Evolutionary conservation across 176 grass and related monocot species (phyloP).

Genomic region (Poa pratensis): DNA sequence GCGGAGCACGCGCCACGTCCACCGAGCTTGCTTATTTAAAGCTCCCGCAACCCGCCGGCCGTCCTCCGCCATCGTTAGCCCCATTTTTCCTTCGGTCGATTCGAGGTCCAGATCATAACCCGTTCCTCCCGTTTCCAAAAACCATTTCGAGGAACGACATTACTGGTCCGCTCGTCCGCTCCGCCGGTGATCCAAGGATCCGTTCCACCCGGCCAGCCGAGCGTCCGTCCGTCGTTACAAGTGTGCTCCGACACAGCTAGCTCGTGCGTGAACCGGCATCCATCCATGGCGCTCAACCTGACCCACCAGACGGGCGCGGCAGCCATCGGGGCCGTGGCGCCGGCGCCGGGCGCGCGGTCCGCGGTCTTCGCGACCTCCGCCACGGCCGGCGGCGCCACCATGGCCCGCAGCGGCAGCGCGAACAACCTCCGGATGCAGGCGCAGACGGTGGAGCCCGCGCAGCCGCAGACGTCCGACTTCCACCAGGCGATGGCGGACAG

Average conservation of each 20-base stretch:
- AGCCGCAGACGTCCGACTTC: constrained; percentile 30
- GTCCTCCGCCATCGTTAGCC: not conserved
- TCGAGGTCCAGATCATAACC: not conserved
- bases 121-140: constrained; percentile 26
- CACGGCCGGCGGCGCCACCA: not conserved
- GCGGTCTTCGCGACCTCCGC: constrained; percentile 35
- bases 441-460: constrained; percentile 37
- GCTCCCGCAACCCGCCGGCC: not conserved
- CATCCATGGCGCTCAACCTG: constrained; percentile 69
- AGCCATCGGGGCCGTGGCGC: not conserved
- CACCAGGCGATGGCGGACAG: not conserved
- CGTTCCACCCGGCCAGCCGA: not conserved
- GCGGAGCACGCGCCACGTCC: constrained; percentile 55
- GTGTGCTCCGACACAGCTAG: no score
- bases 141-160: constrained; percentile 7
- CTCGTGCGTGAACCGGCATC: not conserved
- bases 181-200: constrained; percentile 25
- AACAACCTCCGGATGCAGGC: constrained; percentile 10
- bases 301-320: constrained; percentile 59
- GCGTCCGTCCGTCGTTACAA: not conserved
- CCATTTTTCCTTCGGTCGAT: not conserved
- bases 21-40: constrained; percentile 43
- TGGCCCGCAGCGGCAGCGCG: not conserved
- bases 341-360: not conserved
- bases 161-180: not conserved